phyloP scores from a whole-genome alignment of 805 yeast genomes.

The Candida railenensis region DNA sequence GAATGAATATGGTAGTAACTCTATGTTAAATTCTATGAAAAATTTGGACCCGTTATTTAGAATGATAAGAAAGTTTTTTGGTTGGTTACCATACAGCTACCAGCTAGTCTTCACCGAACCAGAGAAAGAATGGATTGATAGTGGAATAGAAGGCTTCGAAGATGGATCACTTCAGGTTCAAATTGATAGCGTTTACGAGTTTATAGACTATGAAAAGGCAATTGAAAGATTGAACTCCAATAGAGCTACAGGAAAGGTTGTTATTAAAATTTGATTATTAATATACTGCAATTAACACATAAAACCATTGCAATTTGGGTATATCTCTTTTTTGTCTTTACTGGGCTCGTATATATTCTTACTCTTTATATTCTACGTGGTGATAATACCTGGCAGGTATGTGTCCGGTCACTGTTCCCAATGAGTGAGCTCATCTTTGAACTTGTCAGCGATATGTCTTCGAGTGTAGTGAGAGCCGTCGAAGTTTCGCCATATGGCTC shows the following conservation, averaged over 20 bases:
- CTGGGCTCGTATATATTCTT: too few species aligned
- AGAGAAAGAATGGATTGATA: conserved; percentile 16
- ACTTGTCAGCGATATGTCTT: too few species aligned
- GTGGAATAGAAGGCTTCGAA: conserved; percentile 39
- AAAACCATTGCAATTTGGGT: not conserved
- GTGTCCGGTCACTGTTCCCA: too few species aligned
- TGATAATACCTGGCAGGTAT: too few species aligned
- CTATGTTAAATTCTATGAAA: not conserved
- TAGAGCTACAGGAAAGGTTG: conserved; percentile 65
- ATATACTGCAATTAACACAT: not conserved
- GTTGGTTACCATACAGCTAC: conserved; percentile 29
- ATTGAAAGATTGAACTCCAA: conserved; percentile 45
- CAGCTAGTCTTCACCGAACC: conserved; percentile 14
- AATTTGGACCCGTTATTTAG: conserved; percentile 8
- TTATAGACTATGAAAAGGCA: conserved; percentile 53
- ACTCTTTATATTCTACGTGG: too few species aligned
- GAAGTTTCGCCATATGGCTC: too few species aligned
- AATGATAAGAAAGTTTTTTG: conserved; percentile 11
- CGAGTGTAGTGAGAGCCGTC: too few species aligned
- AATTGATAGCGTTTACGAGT: conserved; percentile 53
- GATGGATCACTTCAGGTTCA: conserved; percentile 43
- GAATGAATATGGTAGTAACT: conserved; percentile 24
- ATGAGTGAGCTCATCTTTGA: too few species aligned
- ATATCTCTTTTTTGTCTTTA: not conserved
- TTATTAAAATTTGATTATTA: conserved; percentile 40